These are phyloP conservation scores for Remersonia thermophila DNA, from an alignment of 2,329 filamentous ascomycete genomes.

Conservation along the genomic window DNA sequence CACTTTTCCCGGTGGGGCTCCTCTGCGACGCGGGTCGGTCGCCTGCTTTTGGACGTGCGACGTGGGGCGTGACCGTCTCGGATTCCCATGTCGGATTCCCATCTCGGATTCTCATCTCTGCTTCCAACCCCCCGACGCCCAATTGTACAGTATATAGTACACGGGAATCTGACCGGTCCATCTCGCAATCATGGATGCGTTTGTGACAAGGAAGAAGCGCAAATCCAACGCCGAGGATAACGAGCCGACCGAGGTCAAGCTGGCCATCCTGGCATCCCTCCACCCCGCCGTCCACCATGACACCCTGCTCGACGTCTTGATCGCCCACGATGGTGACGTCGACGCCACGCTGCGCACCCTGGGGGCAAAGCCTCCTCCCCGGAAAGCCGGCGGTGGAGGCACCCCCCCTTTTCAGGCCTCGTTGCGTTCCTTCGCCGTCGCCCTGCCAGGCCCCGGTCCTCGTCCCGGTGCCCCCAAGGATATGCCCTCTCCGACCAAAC, in stretches of 20 bases:
- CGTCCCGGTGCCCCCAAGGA: too few relatives aligned
- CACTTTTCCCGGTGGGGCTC: too few relatives aligned
- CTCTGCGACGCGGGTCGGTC: too few relatives aligned
- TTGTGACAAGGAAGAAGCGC: slow-evolving; percentile 43
- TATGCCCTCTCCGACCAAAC: slow-evolving; percentile 20
- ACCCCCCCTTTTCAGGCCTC: slow-evolving; percentile 41
- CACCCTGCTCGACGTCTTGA: slow-evolving; percentile 62
- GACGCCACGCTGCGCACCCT: slow-evolving; percentile 49
- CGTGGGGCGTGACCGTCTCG: too few relatives aligned
- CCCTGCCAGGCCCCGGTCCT: too few relatives aligned
- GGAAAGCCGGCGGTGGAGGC: slow-evolving; percentile 31
- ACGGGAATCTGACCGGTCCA: too few relatives aligned
- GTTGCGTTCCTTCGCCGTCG: slow-evolving; percentile 38
- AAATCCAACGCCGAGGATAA: slow-evolving; percentile 32
- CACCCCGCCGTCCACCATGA: slow-evolving; percentile 53
- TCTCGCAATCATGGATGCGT: slow-evolving; percentile 50
- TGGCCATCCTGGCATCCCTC: slow-evolving; percentile 72
- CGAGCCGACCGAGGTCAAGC: slow-evolving; percentile 79
- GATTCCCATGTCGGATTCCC: too few relatives aligned
- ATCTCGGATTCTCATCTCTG: too few relatives aligned
- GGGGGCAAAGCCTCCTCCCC: slow-evolving; percentile 24
- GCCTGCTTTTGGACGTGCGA: too few relatives aligned
- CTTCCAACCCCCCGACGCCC: too few relatives aligned
- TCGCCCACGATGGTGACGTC: slow-evolving; percentile 68
- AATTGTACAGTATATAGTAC: too few relatives aligned